These are phyloP conservation scores for Huntiella savannae DNA, from an alignment of 2,329 filamentous ascomycete genomes.

Conservation along the genomic window DNA sequence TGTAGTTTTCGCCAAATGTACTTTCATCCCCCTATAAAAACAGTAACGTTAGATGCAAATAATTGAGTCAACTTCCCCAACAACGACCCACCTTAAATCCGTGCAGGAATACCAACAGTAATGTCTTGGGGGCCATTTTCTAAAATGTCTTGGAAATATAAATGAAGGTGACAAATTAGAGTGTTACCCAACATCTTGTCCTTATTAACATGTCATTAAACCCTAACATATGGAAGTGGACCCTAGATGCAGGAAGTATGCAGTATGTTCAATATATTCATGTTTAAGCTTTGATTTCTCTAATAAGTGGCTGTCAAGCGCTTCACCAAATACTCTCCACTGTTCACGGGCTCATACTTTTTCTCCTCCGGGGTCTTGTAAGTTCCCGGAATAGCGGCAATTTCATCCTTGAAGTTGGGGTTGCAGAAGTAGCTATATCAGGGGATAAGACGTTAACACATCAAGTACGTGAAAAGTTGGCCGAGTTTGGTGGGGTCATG, in stretches of 20 bases:
- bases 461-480: background rate
- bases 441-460: background rate
- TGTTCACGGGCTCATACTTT: constrained; percentile 62
- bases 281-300: background rate
- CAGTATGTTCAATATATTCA: background rate
- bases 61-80: background rate
- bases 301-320: constrained; percentile 58
- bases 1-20: constrained; percentile 48
- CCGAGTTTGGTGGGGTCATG: too few species aligned
- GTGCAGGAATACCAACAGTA: constrained; percentile 2
- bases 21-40: constrained; percentile 46
- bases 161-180: background rate
- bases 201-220: too few species aligned
- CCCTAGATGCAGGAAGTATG: background rate
- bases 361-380: constrained; percentile 44
- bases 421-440: constrained; percentile 60
- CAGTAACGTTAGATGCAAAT: background rate
- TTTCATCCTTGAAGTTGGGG: constrained; percentile 55
- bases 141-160: too few species aligned
- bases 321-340: constrained; percentile 63
- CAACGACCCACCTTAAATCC: background rate
- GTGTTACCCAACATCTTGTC: too few species aligned
- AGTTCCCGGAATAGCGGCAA: constrained; percentile 68
- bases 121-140: constrained; percentile 1
- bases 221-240: background rate